Evolutionary conservation across 805 yeast species (phyloP), one percentile per base, ranked within the genome.

Genomic region (Starmerella vaccinii): DNA sequence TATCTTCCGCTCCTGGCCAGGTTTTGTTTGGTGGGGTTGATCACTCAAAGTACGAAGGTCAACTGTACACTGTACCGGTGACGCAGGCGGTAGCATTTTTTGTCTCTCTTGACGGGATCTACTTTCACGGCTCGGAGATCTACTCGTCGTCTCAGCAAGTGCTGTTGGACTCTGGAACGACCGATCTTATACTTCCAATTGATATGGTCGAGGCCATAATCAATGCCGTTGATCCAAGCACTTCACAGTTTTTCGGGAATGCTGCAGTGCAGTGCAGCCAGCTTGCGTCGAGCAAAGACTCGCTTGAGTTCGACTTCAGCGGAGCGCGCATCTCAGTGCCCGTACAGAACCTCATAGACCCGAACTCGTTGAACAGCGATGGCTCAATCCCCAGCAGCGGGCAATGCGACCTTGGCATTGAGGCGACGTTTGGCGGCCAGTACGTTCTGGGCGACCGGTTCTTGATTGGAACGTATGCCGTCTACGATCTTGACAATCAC

Each of bases 361-460:
- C 46, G 16, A 5, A n/a, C 38, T 30, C 41, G 12, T 21, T 32
- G n/a, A 44, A 27, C 37, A 29, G 16, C 2, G 46, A 45, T 22
- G 50, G 50, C 15, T 15, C 39, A 2, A 41, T 42, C 10, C 52
- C 49, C 10, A 27, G 23, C 3, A 32, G 40, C 21, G 51, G 51
- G 4, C 37, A 63, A 68, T 51, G 52, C 24, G 23, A 37, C 9
- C 46, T 49, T 5, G 49, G 42, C 2, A 38, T 49, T 21, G 46
- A 49, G 16, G n/a, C 24, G 9, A 19, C 42, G 5, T 9, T 24
- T 8, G 24, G 23, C 2, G 69, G 19, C 27, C 12, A 23, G 19
- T 24, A 60, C 27, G 70, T 80, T 49, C 67, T 83, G 30, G 90
- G 90, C 15, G 87, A 81, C 62, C 71, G 75, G 47, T 75, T 83